A percentile compares a stretch with the other conserved stretches of the same genome.
Evolutionary conservation across 495 filamentous ascomycete genomes (phyloP).

Genomic region (Penicillium robsamsonii): DNA sequence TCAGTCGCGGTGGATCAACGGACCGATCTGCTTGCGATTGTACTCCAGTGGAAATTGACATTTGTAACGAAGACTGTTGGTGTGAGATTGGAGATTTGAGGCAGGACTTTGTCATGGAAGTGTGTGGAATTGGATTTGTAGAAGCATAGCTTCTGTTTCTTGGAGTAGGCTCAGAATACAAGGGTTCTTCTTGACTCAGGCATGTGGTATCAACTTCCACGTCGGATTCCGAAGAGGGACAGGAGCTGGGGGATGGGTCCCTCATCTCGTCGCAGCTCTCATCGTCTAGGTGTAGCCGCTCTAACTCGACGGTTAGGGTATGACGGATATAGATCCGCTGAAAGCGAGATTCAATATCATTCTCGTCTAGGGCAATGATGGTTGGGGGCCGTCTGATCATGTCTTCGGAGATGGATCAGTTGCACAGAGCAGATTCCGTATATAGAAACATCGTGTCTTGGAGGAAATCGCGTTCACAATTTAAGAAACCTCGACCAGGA

Average conservation of each 20-base stretch:
- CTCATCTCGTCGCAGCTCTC: conserved; percentile 15
- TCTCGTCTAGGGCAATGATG: conserved; percentile 49
- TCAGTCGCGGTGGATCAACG: conserved; percentile 7
- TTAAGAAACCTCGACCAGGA: conserved; percentile 1
- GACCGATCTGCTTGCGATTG: not conserved
- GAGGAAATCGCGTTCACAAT: not conserved
- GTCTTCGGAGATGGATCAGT: conserved; percentile 5
- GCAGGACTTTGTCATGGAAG: conserved; percentile 1
- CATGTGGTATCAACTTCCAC: not conserved
- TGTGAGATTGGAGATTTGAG: not conserved
- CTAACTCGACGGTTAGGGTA: conserved; percentile 16
- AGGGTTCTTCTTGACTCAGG: not conserved
- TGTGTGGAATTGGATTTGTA: not conserved
- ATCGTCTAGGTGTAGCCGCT: conserved; percentile 23
- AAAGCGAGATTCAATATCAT: conserved; percentile 46
- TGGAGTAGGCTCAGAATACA: not conserved
- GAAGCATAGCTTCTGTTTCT: not conserved
- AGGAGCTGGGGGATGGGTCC: not conserved
- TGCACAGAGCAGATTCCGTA: conserved; percentile 7
- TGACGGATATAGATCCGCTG: conserved; percentile 21
- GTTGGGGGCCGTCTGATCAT: conserved; percentile 60
- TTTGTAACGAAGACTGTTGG: conserved; percentile 1
- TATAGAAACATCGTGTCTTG: conserved; percentile 5
- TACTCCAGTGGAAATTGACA: not conserved
- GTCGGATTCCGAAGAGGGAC: conserved; percentile 3